A percentile compares a stretch with the other conserved stretches of the same genome.
Conservation (phyloP, 306 rosid species). For the Inga oerstediana region DNA sequence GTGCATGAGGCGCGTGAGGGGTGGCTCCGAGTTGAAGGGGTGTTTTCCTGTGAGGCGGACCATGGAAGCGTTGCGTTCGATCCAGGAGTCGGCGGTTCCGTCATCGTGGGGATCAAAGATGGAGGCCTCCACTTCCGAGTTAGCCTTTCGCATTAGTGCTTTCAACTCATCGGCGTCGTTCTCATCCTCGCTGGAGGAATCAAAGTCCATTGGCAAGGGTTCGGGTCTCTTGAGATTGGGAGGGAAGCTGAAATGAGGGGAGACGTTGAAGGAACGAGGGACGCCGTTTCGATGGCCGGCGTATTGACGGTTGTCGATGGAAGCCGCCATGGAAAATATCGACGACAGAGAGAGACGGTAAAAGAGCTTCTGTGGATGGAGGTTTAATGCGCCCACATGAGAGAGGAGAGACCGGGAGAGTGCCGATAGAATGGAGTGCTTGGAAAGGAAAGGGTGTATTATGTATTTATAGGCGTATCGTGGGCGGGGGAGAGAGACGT, state of each 20-base stretch:
- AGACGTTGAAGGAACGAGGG: slow-evolving; percentile 41
- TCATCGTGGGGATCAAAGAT: slow-evolving; percentile 61
- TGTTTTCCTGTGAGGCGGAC: slow-evolving; percentile 85
- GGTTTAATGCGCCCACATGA: not conserved
- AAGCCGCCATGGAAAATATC: slow-evolving; percentile 58
- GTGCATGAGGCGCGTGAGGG: slow-evolving; percentile 68
- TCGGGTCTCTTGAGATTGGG: slow-evolving; percentile 12
- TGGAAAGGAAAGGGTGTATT: not conserved
- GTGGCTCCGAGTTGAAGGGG: slow-evolving; percentile 76
- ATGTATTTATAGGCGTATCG: not conserved
- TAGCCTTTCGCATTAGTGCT: slow-evolving; percentile 43
- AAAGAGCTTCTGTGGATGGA: not conserved
- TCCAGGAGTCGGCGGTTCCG: slow-evolving; percentile 74
- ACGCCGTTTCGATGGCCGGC: slow-evolving; percentile 39
- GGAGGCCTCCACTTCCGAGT: slow-evolving; percentile 55
- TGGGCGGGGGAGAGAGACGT: too few relatives aligned
- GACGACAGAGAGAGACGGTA: not conserved
- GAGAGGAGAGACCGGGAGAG: not conserved
- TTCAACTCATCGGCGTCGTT: not conserved
- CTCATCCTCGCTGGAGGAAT: slow-evolving; percentile 55
- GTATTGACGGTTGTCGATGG: slow-evolving; percentile 58
- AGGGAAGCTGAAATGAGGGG: slow-evolving; percentile 28
- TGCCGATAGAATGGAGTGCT: not conserved
- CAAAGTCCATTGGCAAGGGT: not conserved
- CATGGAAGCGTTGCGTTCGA: slow-evolving; percentile 60